Evolutionary conservation across 164 flowering plant species (phyloP), one percentile per base, ranked within the genome.

Genomic region (Aristolochia fimbriata): DNA sequence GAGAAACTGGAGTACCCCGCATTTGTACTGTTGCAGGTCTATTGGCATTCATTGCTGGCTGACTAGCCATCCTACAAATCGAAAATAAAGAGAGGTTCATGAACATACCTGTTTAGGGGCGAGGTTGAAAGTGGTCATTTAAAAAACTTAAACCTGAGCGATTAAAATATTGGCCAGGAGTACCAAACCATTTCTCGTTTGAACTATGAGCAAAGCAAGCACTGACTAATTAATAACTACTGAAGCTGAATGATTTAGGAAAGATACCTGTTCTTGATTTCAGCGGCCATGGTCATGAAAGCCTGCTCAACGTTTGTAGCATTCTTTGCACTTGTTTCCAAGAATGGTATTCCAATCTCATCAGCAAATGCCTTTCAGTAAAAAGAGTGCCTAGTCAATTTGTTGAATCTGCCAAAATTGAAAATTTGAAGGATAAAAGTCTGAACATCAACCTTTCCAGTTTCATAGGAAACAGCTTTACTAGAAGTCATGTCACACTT

Each of bases 281-380:
- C 77, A 15, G 73, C 71, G 41, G 77, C 68, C 77, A 73, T 73
- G 61, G 77, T 67, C 77, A 73, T 70, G 58, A 73, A 73, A 22
- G 77, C 76, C 37, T 70, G 65, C 59, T 73, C 76, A 4, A 73
- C 76, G 53, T 73, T 73, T 50, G 76, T 70, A n/a, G 76, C 59
- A 50, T 63, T 59, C 58, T 73, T 73, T 17, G 76, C 76, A 66
- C 76, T 73, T 9, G 76, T 73, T 61, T 73, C 76, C 73, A 73
- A 58, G 58, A 73, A 73, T 0, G 76, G 76, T 37, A 73, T 73
- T 25, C 76, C 76, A 64, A 73, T 69, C 57, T 73, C 76, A 60
- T 73, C 76, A 14, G 76, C 76, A 61, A 73, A 70, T 53, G 77
- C 77, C 77, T 73, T 51, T 25, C 37, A 0, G 22, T 11, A 21